A percentile compares a stretch with the other conserved stretches of the same genome.
phyloP scores from a whole-genome alignment of 257 asterid species.

The Verbascum thapsus region DNA sequence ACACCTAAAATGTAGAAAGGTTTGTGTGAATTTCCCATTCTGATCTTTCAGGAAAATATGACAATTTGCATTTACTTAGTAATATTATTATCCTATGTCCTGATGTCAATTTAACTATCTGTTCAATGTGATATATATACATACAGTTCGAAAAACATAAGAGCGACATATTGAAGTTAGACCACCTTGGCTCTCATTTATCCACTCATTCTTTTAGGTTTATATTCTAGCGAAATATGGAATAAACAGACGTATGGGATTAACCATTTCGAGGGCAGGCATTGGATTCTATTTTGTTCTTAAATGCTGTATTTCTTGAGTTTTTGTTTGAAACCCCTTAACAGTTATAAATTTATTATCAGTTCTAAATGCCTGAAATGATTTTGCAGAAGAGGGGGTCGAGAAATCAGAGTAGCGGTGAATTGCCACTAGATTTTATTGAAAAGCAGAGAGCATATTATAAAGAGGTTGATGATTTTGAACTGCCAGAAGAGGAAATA shows the following conservation, averaged over 20 bases:
- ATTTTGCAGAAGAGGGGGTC: constrained; percentile 54
- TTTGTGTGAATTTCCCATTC: constrained; percentile 36
- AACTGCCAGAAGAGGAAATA: constrained; percentile 70
- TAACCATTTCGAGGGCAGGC: not conserved
- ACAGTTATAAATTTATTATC: constrained; percentile 5
- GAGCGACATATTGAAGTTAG: constrained; percentile 15
- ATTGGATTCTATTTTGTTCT: not conserved
- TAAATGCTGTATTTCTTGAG: not conserved
- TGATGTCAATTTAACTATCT: constrained; percentile 5
- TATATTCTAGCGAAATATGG: not conserved
- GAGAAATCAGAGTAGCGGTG: constrained; percentile 20
- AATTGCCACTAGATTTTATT: constrained; percentile 56
- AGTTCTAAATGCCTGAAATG: constrained; percentile 21
- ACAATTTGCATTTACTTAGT: not conserved
- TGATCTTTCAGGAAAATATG: constrained; percentile 10
- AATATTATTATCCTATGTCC: constrained; percentile 1
- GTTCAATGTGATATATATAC: constrained; percentile 9
- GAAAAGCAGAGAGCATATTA: constrained; percentile 63
- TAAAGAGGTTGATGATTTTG: constrained; percentile 74
- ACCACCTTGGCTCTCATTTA: not conserved
- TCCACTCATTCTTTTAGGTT: constrained; percentile 17
- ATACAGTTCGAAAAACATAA: constrained; percentile 15
- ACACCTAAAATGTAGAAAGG: constrained; percentile 56
- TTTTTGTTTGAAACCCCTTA: not conserved
- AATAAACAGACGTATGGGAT: not conserved